A percentile compares a stretch with the other conserved stretches of the same genome.
These are phyloP conservation scores for Penicillium alfredii DNA, from an alignment of 495 filamentous ascomycete species.

Conservation along the genomic window DNA sequence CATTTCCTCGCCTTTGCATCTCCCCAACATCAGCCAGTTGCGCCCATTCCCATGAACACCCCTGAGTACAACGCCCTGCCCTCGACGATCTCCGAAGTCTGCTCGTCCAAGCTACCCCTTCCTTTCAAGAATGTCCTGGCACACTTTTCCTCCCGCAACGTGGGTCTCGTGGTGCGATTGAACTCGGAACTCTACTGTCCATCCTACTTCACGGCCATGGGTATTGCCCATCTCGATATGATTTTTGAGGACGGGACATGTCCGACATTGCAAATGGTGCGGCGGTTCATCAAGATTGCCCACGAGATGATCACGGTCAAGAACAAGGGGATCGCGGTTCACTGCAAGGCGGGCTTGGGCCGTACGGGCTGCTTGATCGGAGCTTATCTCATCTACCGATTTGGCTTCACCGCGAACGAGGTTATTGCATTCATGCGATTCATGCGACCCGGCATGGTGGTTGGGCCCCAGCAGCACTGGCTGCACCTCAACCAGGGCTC, in stretches of 20 bases:
- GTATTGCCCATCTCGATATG: slow-evolving; percentile 96
- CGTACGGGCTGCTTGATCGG: slow-evolving; percentile 95
- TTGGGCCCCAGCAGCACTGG: slow-evolving; percentile 99
- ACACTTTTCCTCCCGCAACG: slow-evolving; percentile 79
- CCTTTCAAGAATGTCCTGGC: slow-evolving; percentile 92
- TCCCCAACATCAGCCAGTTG: slow-evolving; percentile 72
- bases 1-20: slow-evolving; percentile 95
- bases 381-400: slow-evolving; percentile 93
- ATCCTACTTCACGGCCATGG: slow-evolving; percentile 89
- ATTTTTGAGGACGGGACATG: slow-evolving; percentile 99
- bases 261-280: slow-evolving; percentile 75
- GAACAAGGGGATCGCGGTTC: slow-evolving; percentile 86
- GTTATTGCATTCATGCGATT: slow-evolving; percentile 99
- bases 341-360: slow-evolving; percentile 97
- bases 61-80: slow-evolving; percentile 68
- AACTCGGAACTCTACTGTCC: slow-evolving; percentile 95
- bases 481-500: slow-evolving; percentile 92
- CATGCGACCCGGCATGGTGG: slow-evolving; percentile 99
- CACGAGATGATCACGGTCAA: slow-evolving; percentile 88
- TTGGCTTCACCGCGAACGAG: slow-evolving; percentile 98
- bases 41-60: slow-evolving; percentile 61
- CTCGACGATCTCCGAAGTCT: slow-evolving; percentile 58
- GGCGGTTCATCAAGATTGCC: slow-evolving; percentile 88
- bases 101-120: slow-evolving; percentile 56
- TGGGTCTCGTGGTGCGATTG: slow-evolving; percentile 89